Percentiles rank a stretch among this genome's conserved stretches.
phyloP scores from a whole-genome alignment of 441 rosid genomes.

The Raphanus hybrid region DNA sequence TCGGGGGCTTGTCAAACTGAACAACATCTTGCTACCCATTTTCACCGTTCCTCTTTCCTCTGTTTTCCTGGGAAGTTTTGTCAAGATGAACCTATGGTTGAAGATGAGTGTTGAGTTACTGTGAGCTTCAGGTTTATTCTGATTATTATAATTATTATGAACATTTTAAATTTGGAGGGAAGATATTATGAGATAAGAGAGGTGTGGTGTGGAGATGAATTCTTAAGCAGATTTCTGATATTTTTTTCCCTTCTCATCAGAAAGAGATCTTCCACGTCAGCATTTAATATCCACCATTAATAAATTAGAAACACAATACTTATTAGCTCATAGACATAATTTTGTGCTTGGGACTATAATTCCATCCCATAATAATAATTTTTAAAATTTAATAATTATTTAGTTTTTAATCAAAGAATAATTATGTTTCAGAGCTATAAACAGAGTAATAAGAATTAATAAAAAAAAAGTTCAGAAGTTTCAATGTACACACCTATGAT shows the following conservation, averaged over 20 bases:
- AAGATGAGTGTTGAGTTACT: constrained; percentile 21
- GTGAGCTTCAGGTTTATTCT: constrained; percentile 9
- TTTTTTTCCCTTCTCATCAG: background rate
- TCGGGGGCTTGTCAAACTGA: constrained; percentile 63
- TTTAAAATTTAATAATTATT: too few relatives aligned
- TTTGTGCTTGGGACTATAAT: too few relatives aligned
- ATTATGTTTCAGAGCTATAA: too few relatives aligned
- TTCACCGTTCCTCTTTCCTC: constrained; percentile 22
- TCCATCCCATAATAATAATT: too few relatives aligned
- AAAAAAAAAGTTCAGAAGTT: too few relatives aligned
- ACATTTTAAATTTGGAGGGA: constrained; percentile 46
- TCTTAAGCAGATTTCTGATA: constrained; percentile 31
- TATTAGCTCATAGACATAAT: too few relatives aligned
- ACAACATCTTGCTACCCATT: constrained; percentile 65
- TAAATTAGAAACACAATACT: too few relatives aligned
- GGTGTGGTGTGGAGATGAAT: constrained; percentile 79
- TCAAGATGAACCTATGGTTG: constrained; percentile 24
- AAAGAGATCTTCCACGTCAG: constrained; percentile 25
- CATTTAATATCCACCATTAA: background rate
- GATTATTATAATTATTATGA: background rate
- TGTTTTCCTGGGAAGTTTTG: constrained; percentile 20
- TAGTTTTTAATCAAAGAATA: too few relatives aligned
- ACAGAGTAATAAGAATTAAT: too few relatives aligned
- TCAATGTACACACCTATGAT: background rate
- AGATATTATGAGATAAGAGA: constrained; percentile 30